These are phyloP conservation scores for Oenanthe javanica DNA, from an alignment of 140 eudicot genomes.

Conservation along the genomic window DNA sequence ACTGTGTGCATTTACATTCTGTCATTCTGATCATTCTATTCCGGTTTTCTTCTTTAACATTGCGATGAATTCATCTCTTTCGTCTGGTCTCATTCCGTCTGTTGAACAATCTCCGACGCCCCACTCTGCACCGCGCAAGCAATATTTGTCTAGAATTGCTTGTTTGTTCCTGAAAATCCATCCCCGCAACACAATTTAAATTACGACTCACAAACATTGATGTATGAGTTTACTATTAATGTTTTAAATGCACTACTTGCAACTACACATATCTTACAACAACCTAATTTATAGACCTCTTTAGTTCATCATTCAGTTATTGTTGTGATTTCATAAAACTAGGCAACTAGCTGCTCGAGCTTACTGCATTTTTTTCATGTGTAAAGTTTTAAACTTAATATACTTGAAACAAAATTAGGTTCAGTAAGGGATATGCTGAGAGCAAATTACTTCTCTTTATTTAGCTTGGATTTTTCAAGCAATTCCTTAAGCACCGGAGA, in stretches of 20 bases:
- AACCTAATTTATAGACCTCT: background rate
- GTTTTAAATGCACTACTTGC: background rate
- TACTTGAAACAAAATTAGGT: background rate
- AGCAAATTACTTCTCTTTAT: conserved; percentile 68
- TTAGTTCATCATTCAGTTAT: background rate
- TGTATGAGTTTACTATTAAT: background rate
- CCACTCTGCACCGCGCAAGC: conserved; percentile 99
- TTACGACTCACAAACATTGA: background rate
- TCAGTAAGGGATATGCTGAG: background rate
- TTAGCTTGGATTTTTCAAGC: conserved; percentile 64
- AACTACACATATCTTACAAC: background rate
- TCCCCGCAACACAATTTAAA: background rate
- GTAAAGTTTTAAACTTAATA: no score
- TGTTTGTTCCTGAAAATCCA: conserved; percentile 57
- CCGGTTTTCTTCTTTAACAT: conserved; percentile 80
- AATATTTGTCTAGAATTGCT: conserved; percentile 74
- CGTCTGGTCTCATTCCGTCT: conserved; percentile 77
- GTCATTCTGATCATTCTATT: conserved; percentile 32
- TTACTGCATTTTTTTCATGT: background rate
- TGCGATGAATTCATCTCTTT: conserved; percentile 65
- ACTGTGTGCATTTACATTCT: background rate
- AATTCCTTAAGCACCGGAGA: conserved; percentile 76
- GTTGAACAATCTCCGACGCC: conserved; percentile 98
- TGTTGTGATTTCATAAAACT: background rate
- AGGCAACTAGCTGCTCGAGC: background rate